A percentile compares a stretch with the other conserved stretches of the same genome.
Evolutionary conservation across 768 basidiomycete species (phyloP).

Genomic region (Podaxis pistillaris): DNA sequence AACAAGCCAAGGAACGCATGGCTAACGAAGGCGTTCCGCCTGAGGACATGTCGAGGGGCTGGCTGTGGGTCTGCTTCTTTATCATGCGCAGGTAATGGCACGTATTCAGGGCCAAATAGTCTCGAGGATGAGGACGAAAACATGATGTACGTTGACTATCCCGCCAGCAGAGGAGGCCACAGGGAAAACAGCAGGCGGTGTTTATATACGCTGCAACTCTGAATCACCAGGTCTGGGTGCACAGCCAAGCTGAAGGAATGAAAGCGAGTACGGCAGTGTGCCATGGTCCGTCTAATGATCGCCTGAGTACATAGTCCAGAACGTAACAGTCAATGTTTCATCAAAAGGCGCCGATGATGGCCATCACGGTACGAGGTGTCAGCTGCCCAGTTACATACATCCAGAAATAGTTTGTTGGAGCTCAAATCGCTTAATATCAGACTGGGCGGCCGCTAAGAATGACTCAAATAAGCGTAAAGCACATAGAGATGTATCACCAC

Average conservation of each 20-base stretch:
- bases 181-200: neutral
- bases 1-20: neutral
- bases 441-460: too few relatives aligned
- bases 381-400: too few relatives aligned
- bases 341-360: neutral
- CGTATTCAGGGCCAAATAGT: neutral
- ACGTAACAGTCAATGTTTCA: neutral
- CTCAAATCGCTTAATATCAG: too few relatives aligned
- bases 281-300: too few relatives aligned
- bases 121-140: neutral
- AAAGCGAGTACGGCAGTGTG: neutral
- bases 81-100: neutral
- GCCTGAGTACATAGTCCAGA: too few relatives aligned
- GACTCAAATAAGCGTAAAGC: too few relatives aligned
- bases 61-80: neutral
- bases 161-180: neutral
- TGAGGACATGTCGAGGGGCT: neutral
- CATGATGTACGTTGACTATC: neutral
- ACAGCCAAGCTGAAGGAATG: constrained; percentile 1
- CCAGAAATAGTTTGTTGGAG: too few relatives aligned
- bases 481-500: too few relatives aligned
- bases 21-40: neutral
- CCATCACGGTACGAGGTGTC: neutral
- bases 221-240: neutral
- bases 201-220: neutral